Conservation (phyloP, 495 filamentous ascomycete genomes). For the Aspergillus hancockii region DNA sequence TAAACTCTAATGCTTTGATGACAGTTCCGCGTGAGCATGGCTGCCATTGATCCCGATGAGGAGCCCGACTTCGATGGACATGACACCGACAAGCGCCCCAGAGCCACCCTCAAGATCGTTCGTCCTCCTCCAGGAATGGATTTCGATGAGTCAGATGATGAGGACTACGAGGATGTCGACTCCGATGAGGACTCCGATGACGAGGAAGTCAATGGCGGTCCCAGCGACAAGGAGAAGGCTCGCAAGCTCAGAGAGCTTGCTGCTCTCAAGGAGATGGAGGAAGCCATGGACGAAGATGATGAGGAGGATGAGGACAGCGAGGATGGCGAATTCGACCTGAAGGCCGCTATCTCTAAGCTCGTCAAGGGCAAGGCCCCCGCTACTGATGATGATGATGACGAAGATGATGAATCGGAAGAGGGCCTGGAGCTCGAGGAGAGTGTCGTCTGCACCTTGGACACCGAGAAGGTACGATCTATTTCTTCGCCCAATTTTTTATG, state of each 20-base stretch:
- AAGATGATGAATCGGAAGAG: conserved; percentile 63
- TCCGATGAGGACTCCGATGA: conserved; percentile 63
- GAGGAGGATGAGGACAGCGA: conserved; percentile 54
- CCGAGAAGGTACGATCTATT: conserved; percentile 61
- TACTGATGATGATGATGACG: conserved; percentile 64
- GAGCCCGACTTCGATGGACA: conserved; percentile 63
- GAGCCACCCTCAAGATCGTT: conserved; percentile 88
- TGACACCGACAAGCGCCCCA: conserved; percentile 60
- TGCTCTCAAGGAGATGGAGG: conserved; percentile 64
- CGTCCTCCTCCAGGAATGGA: conserved; percentile 60
- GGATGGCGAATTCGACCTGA: conserved; percentile 57
- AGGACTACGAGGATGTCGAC: conserved; percentile 65
- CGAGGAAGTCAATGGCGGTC: conserved; percentile 80
- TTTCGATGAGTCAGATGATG: conserved; percentile 55
- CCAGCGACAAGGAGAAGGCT: conserved; percentile 84
- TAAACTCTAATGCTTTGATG: not conserved
- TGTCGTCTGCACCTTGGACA: conserved; percentile 92
- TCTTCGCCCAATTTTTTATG: not conserved
- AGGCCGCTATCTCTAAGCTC: conserved; percentile 62
- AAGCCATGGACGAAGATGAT: conserved; percentile 61
- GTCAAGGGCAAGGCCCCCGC: conserved; percentile 85
- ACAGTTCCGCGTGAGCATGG: conserved; percentile 97
- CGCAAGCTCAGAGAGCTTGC: conserved; percentile 78
- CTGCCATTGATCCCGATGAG: conserved; percentile 89
- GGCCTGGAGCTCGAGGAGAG: conserved; percentile 78